Evolutionary conservation across 768 basidiomycete genomes (phyloP).

Genomic region (Termitomyces sp.): DNA sequence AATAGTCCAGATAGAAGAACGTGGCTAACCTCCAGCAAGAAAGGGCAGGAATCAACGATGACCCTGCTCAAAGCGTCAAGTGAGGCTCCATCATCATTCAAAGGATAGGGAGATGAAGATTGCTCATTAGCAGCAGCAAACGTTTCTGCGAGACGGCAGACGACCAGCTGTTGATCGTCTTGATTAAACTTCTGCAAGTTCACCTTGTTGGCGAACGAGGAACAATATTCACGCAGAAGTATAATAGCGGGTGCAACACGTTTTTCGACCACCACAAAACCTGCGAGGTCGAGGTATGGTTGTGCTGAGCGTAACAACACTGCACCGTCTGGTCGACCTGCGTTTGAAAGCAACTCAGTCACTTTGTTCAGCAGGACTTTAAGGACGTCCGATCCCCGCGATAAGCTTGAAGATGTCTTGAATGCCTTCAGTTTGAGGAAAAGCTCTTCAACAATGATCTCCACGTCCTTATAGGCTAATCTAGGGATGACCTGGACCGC

Average conservation of each 20-base stretch:
- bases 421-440: constrained; percentile 47
- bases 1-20: background rate
- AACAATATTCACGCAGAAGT: constrained; percentile 51
- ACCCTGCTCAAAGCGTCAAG: constrained; percentile 36
- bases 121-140: constrained; percentile 34
- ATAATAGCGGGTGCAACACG: constrained; percentile 36
- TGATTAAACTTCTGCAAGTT: constrained; percentile 39
- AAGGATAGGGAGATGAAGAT: constrained; percentile 17
- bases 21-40: constrained; percentile 41
- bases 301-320: constrained; percentile 31
- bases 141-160: constrained; percentile 40
- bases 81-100: constrained; percentile 19
- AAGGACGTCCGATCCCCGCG: constrained; percentile 35
- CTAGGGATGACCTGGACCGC: constrained; percentile 43
- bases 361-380: constrained; percentile 17
- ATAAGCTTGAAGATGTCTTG: constrained; percentile 20
- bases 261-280: constrained; percentile 36
- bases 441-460: constrained; percentile 47
- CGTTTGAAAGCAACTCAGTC: constrained; percentile 8
- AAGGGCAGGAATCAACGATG: constrained; percentile 45
- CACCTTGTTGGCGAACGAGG: constrained; percentile 36
- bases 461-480: constrained; percentile 33
- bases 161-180: constrained; percentile 39
- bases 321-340: constrained; percentile 17
- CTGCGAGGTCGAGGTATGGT: constrained; percentile 42